These are phyloP conservation scores for Magnaporthiopsis incrustans DNA, from an alignment of 2,329 filamentous ascomycete genomes.

Conservation along the genomic window DNA sequence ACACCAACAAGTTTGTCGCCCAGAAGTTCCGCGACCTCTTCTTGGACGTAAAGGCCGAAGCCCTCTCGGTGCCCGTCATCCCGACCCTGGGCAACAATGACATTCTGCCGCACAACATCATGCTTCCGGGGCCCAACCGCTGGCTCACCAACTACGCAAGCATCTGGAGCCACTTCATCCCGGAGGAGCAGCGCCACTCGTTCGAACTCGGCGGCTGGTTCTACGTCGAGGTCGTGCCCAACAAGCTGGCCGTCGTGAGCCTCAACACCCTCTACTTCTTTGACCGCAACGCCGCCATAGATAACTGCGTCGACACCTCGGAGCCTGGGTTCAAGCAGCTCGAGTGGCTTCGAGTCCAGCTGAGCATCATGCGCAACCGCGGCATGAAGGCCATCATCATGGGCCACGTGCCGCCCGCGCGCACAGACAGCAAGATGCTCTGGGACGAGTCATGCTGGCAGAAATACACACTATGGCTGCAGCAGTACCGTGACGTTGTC, in stretches of 20 bases:
- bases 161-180: constrained; percentile 82
- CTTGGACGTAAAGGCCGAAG: constrained; percentile 42
- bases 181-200: constrained; percentile 82
- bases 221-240: constrained; percentile 82
- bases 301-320: constrained; percentile 70
- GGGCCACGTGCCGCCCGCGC: constrained; percentile 86
- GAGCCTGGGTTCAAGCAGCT: constrained; percentile 92
- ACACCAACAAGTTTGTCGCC: constrained; percentile 68
- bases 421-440: constrained; percentile 72
- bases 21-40: constrained; percentile 72
- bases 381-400: constrained; percentile 92
- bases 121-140: constrained; percentile 74
- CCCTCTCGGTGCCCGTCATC: constrained; percentile 69
- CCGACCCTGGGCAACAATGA: constrained; percentile 97
- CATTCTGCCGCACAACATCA: constrained; percentile 92
- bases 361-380: constrained; percentile 71
- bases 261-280: constrained; percentile 97
- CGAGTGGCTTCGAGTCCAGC: constrained; percentile 88
- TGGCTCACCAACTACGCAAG: constrained; percentile 73
- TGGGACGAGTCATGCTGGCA: constrained; percentile 99
- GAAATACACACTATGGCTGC: constrained; percentile 86
- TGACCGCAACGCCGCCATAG: constrained; percentile 83
- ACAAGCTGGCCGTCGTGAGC: constrained; percentile 80
- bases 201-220: constrained; percentile 95
- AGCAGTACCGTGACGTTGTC: constrained; percentile 85